phyloP scores from a whole-genome alignment of 106 monocot species.

The Alisma plantagoaquatica region DNA sequence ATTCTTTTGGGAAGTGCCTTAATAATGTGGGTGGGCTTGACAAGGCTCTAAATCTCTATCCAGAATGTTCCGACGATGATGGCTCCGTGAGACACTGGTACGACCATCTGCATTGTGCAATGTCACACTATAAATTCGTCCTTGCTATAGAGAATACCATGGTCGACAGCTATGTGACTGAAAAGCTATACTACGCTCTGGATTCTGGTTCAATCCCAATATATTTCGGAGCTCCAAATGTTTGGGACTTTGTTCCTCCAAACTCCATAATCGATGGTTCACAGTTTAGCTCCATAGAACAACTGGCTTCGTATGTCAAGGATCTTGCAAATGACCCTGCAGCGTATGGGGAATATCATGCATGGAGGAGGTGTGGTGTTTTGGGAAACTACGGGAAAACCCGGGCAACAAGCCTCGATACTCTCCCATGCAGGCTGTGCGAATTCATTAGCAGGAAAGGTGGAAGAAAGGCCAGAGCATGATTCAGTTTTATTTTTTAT shows the following conservation, averaged over 20 bases:
- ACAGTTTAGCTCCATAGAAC: constrained; percentile 53
- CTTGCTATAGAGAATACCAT: constrained; percentile 91
- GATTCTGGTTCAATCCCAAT: constrained; percentile 87
- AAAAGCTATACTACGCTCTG: constrained; percentile 87
- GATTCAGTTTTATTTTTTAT: constrained; percentile 5
- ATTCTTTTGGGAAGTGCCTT: constrained; percentile 95
- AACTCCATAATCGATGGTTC: constrained; percentile 89
- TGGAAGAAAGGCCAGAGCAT: constrained; percentile 33
- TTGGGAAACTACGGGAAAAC: constrained; percentile 61
- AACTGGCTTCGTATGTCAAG: constrained; percentile 69
- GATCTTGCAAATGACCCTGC: constrained; percentile 64
- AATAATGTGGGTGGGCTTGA: constrained; percentile 82
- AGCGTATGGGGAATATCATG: constrained; percentile 88
- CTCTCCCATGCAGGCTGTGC: constrained; percentile 77
- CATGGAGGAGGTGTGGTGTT: constrained; percentile 91
- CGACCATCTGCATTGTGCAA: constrained; percentile 90
- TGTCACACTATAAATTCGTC: constrained; percentile 94
- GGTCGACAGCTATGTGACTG: constrained; percentile 80
- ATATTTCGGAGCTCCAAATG: constrained; percentile 91
- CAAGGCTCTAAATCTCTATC: constrained; percentile 59
- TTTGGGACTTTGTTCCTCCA: constrained; percentile 89
- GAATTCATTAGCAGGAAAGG: constrained; percentile 58
- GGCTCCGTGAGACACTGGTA: constrained; percentile 42
- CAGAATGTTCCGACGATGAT: constrained; percentile 39
- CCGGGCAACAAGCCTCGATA: constrained; percentile 65